Conservation (phyloP, 1,139 yeast genomes). For the Kodamaea fungicola region DNA sequence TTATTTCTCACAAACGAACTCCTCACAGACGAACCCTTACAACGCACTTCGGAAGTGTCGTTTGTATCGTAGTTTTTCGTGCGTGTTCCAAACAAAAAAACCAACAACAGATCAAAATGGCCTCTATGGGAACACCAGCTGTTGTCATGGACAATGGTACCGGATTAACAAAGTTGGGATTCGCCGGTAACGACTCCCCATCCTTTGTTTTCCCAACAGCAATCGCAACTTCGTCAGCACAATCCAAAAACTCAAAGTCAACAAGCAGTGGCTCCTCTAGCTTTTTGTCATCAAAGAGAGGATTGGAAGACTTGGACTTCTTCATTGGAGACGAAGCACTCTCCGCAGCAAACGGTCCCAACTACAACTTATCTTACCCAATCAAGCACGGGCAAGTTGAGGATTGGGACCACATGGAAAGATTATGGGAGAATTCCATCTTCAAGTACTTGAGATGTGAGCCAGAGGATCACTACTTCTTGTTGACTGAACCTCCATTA, state of each 20-base stretch:
- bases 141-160: conserved; percentile 99
- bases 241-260: conserved; percentile 40
- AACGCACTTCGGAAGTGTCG: no score
- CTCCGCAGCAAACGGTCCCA: conserved; percentile 83
- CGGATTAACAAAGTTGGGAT: conserved; percentile 94
- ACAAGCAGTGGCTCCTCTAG: conserved; percentile 18
- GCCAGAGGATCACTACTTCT: conserved; percentile 96
- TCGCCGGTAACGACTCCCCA: conserved; percentile 98
- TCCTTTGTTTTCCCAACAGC: conserved; percentile 98
- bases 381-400: conserved; percentile 97
- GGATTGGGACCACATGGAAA: conserved; percentile 99
- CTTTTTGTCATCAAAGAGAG: conserved; percentile 66
- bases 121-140: conserved; percentile 77
- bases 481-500: conserved; percentile 95
- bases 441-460: conserved; percentile 95
- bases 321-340: conserved; percentile 95
- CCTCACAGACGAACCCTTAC: background rate
- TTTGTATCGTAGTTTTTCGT: background rate
- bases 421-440: conserved; percentile 97
- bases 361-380: conserved; percentile 86
- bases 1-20: background rate
- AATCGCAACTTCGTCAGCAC: conserved; percentile 70
- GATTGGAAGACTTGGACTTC: conserved; percentile 92
- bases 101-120: conserved; percentile 29
- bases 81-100: background rate